Conservation (phyloP, 1,284 basidiomycete species). For the Ganoderma multipileum region DNA sequence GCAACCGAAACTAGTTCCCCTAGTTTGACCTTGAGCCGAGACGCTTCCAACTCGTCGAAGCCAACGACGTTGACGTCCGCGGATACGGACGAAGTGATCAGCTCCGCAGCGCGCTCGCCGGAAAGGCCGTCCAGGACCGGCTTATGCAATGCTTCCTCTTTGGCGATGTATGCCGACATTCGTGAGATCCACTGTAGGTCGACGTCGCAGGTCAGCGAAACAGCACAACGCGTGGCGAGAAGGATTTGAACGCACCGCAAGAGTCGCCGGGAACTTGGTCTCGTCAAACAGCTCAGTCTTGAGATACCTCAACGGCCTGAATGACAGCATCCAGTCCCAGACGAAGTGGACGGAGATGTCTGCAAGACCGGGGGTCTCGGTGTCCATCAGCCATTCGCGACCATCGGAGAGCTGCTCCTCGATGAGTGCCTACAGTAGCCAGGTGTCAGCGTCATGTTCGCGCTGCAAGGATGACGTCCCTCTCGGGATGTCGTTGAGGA, state of each 20-base stretch:
- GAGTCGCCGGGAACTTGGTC: constrained; percentile 46
- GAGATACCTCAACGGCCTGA: constrained; percentile 34
- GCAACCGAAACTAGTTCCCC: constrained; percentile 50
- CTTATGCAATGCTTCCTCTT: constrained; percentile 12
- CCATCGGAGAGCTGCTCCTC: constrained; percentile 62
- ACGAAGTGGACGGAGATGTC: constrained; percentile 59
- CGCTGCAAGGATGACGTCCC: constrained; percentile 10
- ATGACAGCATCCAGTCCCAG: constrained; percentile 50
- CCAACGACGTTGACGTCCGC: constrained; percentile 50
- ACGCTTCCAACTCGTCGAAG: constrained; percentile 54
- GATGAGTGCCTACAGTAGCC: constrained; percentile 45
- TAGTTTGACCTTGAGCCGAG: constrained; percentile 46
- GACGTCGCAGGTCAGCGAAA: constrained; percentile 7
- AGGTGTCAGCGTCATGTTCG: not conserved
- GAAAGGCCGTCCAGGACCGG: constrained; percentile 42
- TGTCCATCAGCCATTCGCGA: constrained; percentile 65
- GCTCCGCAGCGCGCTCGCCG: constrained; percentile 51
- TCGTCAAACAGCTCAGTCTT: constrained; percentile 48
- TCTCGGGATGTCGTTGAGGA: not conserved
- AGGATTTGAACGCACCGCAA: constrained; percentile 46
- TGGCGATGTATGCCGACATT: constrained; percentile 40
- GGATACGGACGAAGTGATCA: constrained; percentile 45
- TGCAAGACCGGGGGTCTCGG: constrained; percentile 54
- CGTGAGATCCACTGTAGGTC: constrained; percentile 54
- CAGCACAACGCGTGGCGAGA: not conserved